A percentile compares a stretch with the other conserved stretches of the same genome.
Conservation (phyloP, 2,329 filamentous ascomycete genomes). For the Pseudogymnoascus sp. region DNA sequence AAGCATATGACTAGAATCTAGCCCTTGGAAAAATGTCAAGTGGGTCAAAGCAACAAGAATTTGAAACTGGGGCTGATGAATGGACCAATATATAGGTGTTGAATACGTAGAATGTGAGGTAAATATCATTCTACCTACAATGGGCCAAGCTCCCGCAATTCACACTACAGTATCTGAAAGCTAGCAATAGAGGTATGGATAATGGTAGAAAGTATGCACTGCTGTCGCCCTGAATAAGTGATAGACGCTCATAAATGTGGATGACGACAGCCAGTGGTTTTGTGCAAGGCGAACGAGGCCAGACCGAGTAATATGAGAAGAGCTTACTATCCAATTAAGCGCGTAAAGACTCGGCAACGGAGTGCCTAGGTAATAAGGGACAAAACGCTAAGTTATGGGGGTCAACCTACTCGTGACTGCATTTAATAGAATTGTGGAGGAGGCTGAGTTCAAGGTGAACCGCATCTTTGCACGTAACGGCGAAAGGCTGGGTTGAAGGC, state of each 20-base stretch:
- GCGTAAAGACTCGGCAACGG: neutral
- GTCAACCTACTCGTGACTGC: neutral
- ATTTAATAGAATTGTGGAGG: neutral
- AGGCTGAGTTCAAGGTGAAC: neutral
- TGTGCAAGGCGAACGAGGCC: neutral
- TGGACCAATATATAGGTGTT: constrained; percentile 7
- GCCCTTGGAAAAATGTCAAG: neutral
- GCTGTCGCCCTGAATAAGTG: neutral
- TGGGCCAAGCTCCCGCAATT: neutral
- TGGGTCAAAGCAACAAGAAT: constrained; percentile 5
- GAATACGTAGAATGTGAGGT: constrained; percentile 2
- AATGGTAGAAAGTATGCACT: neutral
- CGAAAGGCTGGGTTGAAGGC: neutral
- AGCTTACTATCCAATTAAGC: constrained; percentile 4
- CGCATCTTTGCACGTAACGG: neutral
- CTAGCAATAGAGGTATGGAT: neutral
- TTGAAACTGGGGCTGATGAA: constrained; percentile 6
- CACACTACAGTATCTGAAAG: neutral
- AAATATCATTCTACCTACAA: neutral
- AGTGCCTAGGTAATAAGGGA: neutral
- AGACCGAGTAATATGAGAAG: constrained; percentile 1
- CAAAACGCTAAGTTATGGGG: neutral
- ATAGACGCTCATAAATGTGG: neutral
- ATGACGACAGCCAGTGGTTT: neutral
- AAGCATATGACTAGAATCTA: constrained; percentile 4